Percentiles rank a stretch among this genome's conserved stretches.
phyloP scores from a whole-genome alignment of 108 stramenopile species.

The Aurantiochytrium sp. region DNA sequence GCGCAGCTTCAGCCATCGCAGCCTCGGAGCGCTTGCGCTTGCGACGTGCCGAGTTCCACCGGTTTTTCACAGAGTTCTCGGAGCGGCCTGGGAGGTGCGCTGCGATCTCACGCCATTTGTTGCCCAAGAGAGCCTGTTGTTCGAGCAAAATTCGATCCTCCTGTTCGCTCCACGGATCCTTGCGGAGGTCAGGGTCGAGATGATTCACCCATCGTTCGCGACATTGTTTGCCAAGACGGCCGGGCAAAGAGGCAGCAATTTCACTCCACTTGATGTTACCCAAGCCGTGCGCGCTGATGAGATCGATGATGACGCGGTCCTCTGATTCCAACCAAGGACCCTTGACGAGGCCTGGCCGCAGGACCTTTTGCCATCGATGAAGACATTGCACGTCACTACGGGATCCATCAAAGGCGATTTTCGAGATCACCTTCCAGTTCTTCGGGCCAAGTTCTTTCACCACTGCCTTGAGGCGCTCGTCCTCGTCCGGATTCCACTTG shows the following conservation, averaged over 20 bases:
- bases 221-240: slow-evolving; percentile 20
- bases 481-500: slow-evolving; percentile 49
- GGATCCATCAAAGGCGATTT: slow-evolving; percentile 19
- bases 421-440: slow-evolving; percentile 53
- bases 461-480: slow-evolving; percentile 39
- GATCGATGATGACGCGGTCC: slow-evolving; percentile 37
- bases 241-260: slow-evolving; percentile 2
- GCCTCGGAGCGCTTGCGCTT: slow-evolving; percentile 17
- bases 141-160: slow-evolving; percentile 48
- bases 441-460: slow-evolving; percentile 45
- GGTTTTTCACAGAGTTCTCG: slow-evolving; percentile 43
- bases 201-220: slow-evolving; percentile 38
- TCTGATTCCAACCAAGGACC: slow-evolving; percentile 59
- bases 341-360: slow-evolving; percentile 75
- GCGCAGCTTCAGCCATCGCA: not conserved
- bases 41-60: slow-evolving; percentile 27
- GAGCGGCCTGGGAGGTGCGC: slow-evolving; percentile 68
- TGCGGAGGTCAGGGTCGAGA: slow-evolving; percentile 27
- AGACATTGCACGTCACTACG: slow-evolving; percentile 69
- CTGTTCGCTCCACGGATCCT: slow-evolving; percentile 26
- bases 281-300: not conserved
- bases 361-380: slow-evolving; percentile 81
- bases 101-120: slow-evolving; percentile 79
- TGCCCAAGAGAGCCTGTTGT: slow-evolving; percentile 58
- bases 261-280: slow-evolving; percentile 20